Base-by-base conservation (phyloP, 371 early-diverging fungal genomes). In the Lichtheimia ornata region DNA sequence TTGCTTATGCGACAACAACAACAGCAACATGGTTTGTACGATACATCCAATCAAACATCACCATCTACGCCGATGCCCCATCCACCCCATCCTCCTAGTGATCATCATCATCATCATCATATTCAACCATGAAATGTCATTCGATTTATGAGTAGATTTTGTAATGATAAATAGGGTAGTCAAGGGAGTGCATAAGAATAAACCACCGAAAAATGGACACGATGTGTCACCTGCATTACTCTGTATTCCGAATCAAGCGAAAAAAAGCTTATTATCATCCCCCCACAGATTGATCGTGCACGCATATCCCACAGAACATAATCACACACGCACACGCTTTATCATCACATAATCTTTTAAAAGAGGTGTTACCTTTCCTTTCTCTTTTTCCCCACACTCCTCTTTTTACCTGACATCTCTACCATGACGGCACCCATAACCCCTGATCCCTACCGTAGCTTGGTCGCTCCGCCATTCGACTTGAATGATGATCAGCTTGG, bases 401-500 rank as follows among this genome's bases (percentile, higher is more conserved):
- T 11, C 14, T 17, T 22, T 47, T 7, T 17, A 4, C 22, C 17
- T 18, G n/a, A 47, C 47, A 41, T 13, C n/a, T 5, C 28, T 1
- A 42, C 14, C 15, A 53, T 17, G 25, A 27, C 49, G 22, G 22
- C 58, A 28, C 13, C 28, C 15, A 28, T 55, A 5, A 30, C 30
- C 13, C 17, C 35, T 18, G 66, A 66, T 55, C 62, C 62, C 44
- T 53, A 52, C 40, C 58, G 66, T 15, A 44, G 12, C 28, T 27
- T 61, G 7, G 41, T 55, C 9, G 59, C 56, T 12, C 56, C 56
- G 1, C 4, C 58, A 15, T 47, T 63, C 24, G 69, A 66, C 6
- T 58, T 74, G 35, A 71, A 59, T 25, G 61, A 66, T 12, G 74
- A 73, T 0, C 82, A 85, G 56, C 56, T 69, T 45, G 72, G 69